Percentiles rank a stretch among this genome's conserved stretches.
Evolutionary conservation across 257 asterid species (phyloP).

Genomic region (Rehmannia glutinosa): DNA sequence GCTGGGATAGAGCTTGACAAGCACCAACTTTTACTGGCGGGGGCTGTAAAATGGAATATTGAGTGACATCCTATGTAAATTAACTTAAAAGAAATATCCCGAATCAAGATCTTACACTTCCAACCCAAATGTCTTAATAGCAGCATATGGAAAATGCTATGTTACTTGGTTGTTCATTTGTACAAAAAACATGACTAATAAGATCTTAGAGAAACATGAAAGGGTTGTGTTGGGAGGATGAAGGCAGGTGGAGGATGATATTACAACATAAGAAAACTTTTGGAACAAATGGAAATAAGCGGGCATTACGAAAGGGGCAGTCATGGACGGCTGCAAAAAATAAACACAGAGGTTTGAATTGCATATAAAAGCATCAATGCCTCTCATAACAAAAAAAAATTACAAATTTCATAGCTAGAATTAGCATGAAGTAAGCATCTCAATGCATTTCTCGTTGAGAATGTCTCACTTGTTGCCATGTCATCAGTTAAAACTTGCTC

Average conservation of each 20-base stretch:
- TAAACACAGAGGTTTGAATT: slow-evolving; percentile 12
- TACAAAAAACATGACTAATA: too few relatives aligned
- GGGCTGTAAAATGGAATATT: too few relatives aligned
- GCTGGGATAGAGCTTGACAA: too few relatives aligned
- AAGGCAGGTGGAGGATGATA: slow-evolving; percentile 1
- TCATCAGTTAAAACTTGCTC: slow-evolving; percentile 76
- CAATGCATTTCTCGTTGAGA: slow-evolving; percentile 21
- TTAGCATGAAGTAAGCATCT: background rate
- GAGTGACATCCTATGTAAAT: too few relatives aligned
- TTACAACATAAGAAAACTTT: slow-evolving; percentile 80
- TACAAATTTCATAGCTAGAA: too few relatives aligned
- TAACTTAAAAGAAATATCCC: too few relatives aligned
- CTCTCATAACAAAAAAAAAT: too few relatives aligned
- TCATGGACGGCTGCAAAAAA: slow-evolving; percentile 62
- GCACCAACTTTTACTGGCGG: too few relatives aligned
- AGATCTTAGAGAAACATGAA: slow-evolving; percentile 9
- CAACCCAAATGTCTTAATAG: too few relatives aligned
- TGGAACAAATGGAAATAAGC: slow-evolving; percentile 76
- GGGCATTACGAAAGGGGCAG: slow-evolving; percentile 85
- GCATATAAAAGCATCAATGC: slow-evolving; percentile 4
- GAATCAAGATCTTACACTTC: too few relatives aligned
- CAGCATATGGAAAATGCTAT: too few relatives aligned
- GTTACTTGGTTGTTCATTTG: slow-evolving; percentile 55
- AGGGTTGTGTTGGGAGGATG: background rate
- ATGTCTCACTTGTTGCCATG: slow-evolving; percentile 57